Evolutionary conservation across 176 grass and related monocot species (phyloP).

Genomic region (Oryza australiensis): DNA sequence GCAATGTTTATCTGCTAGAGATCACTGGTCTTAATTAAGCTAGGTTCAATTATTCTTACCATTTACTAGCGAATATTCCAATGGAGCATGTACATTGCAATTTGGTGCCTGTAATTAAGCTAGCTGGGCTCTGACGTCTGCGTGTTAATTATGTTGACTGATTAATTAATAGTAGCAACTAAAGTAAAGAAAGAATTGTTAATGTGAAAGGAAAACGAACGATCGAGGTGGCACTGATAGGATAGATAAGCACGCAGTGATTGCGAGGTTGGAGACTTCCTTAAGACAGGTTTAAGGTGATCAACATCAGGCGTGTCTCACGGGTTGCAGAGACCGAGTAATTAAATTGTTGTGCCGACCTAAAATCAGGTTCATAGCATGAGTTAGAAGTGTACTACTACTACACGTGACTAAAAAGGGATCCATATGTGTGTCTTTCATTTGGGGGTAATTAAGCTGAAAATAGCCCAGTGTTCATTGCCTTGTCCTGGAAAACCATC

Average conservation of each 20-base stretch:
- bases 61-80: background rate
- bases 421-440: background rate
- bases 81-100: background rate
- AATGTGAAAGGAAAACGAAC: background rate
- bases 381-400: background rate
- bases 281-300: background rate
- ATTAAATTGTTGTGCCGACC: background rate
- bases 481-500: background rate
- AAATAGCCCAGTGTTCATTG: no score
- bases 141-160: background rate
- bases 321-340: slow-evolving; percentile 6
- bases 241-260: background rate
- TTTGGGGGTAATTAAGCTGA: no score
- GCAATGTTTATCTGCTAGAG: background rate
- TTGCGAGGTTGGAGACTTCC: slow-evolving; percentile 1
- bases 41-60: no score
- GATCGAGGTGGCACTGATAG: slow-evolving; percentile 24
- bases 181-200: background rate
- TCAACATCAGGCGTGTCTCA: slow-evolving; percentile 10
- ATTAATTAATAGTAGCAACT: slow-evolving; percentile 36
- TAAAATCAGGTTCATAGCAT: background rate
- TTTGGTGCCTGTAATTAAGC: background rate
- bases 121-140: background rate
- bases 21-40: no score
- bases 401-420: background rate